Percentiles rank a stretch among this genome's conserved stretches.
phyloP scores from a whole-genome alignment of 2,329 filamentous ascomycete genomes.

The Alternaria sp. region DNA sequence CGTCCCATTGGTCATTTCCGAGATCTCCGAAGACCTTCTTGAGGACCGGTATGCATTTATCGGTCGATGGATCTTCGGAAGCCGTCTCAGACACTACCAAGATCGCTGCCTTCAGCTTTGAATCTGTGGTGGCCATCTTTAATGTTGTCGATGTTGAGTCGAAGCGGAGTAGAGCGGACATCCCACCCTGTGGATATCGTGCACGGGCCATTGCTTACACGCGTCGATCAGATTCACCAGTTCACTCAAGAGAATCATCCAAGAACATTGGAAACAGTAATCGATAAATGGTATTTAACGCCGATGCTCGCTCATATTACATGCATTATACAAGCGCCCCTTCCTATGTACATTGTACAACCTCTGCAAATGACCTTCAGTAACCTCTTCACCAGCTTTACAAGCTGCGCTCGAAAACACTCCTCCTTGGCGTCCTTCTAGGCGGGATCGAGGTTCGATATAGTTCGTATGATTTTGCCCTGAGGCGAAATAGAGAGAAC shows the following conservation, averaged over 20 bases:
- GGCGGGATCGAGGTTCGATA: background rate
- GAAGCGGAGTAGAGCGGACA: conserved; percentile 25
- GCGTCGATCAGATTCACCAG: conserved; percentile 3
- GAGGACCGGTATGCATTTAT: conserved; percentile 73
- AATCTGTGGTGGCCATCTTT: conserved; percentile 43
- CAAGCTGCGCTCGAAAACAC: conserved; percentile 18
- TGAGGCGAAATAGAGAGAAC: background rate
- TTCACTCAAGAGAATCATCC: background rate
- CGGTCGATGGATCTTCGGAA: conserved; percentile 76
- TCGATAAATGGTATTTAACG: conserved; percentile 32
- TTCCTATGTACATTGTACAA: conserved; percentile 42
- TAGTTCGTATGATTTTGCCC: background rate
- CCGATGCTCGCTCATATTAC: conserved; percentile 43
- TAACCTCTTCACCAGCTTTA: conserved; percentile 9
- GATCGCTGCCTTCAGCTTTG: conserved; percentile 73
- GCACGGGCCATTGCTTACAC: conserved; percentile 28
- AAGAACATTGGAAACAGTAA: background rate
- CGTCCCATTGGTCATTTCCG: conserved; percentile 73
- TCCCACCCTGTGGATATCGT: conserved; percentile 18
- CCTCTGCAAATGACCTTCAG: conserved; percentile 10
- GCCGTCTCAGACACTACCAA: conserved; percentile 93
- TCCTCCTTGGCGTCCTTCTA: conserved; percentile 1
- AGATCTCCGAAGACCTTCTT: conserved; percentile 71
- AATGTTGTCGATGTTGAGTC: conserved; percentile 18
- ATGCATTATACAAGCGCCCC: conserved; percentile 46